Percentiles rank a stretch among this genome's conserved stretches.
Conservation (phyloP, 2,329 filamentous ascomycete species). For the Aspergillus sp. region DNA sequence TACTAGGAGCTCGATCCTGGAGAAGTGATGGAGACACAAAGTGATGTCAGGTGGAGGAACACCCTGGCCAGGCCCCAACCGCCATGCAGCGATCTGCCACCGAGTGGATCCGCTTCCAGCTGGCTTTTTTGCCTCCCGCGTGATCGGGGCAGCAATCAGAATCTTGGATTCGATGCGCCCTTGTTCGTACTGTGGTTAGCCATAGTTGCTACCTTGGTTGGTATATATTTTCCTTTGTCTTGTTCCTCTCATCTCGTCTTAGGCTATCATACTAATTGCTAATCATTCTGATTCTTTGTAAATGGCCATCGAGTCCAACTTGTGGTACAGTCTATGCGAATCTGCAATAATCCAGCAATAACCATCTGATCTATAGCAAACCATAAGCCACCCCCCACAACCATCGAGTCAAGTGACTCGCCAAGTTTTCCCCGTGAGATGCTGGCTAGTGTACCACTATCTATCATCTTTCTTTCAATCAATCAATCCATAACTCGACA, state of each 20-base stretch:
- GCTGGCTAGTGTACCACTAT: not conserved
- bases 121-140: slow-evolving; percentile 14
- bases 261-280: not conserved
- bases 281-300: too few species aligned
- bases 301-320: too few species aligned
- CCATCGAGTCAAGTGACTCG: not conserved
- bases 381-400: not conserved
- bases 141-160: slow-evolving; percentile 5
- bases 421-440: not conserved
- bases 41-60: slow-evolving; percentile 16
- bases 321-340: not conserved
- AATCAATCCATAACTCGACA: not conserved
- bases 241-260: not conserved
- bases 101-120: slow-evolving; percentile 12
- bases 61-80: slow-evolving; percentile 16
- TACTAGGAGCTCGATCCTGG: not conserved
- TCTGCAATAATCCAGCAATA: slow-evolving; percentile 3
- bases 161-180: not conserved
- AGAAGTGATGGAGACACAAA: not conserved
- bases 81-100: slow-evolving; percentile 18
- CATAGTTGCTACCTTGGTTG: not conserved
- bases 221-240: not conserved
- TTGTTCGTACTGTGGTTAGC: not conserved
- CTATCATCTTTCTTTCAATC: not conserved
- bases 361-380: slow-evolving; percentile 6